Evolutionary conservation across 2,329 filamentous ascomycete species (phyloP).

Genomic region (Conoideocrella luteorostrata): DNA sequence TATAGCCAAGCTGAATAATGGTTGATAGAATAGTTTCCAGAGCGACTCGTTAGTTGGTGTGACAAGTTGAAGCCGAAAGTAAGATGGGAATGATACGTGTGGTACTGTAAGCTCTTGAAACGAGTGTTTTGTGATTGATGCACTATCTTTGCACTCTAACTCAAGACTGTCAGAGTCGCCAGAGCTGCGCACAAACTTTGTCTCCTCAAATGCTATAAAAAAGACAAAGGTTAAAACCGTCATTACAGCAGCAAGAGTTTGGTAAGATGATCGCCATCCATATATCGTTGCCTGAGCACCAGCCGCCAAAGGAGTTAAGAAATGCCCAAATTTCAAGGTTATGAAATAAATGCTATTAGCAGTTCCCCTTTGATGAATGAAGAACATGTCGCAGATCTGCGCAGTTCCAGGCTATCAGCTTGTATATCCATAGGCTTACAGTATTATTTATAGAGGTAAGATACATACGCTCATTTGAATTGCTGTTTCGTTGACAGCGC

Average conservation of each 20-base stretch:
- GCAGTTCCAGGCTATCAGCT: too few relatives aligned
- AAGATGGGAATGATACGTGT: background rate
- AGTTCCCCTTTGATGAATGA: slow-evolving; percentile 24
- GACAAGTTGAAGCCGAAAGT: slow-evolving; percentile 6
- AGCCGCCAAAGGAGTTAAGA: slow-evolving; percentile 25
- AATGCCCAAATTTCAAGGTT: slow-evolving; percentile 22
- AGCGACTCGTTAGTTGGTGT: slow-evolving; percentile 15
- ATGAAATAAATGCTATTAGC: slow-evolving; percentile 27
- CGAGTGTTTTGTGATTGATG: background rate
- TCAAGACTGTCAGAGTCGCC: slow-evolving; percentile 3
- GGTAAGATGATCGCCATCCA: slow-evolving; percentile 22
- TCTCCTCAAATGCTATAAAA: slow-evolving; percentile 19
- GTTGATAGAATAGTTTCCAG: slow-evolving; percentile 14
- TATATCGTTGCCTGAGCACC: slow-evolving; percentile 16
- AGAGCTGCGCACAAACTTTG: slow-evolving; percentile 19
- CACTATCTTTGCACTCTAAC: background rate
- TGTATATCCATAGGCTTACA: too few relatives aligned
- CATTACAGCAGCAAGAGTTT: slow-evolving; percentile 13
- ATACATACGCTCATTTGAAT: slow-evolving; percentile 28
- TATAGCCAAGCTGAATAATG: slow-evolving; percentile 19
- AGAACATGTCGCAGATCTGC: slow-evolving; percentile 28
- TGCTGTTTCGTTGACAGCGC: slow-evolving; percentile 32
- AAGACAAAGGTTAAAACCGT: slow-evolving; percentile 11
- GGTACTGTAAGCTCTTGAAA: background rate
- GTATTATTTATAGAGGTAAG: too few relatives aligned